These are phyloP conservation scores for Cercospora sp. DNA, from an alignment of 2,329 filamentous ascomycete genomes.

Conservation along the genomic window DNA sequence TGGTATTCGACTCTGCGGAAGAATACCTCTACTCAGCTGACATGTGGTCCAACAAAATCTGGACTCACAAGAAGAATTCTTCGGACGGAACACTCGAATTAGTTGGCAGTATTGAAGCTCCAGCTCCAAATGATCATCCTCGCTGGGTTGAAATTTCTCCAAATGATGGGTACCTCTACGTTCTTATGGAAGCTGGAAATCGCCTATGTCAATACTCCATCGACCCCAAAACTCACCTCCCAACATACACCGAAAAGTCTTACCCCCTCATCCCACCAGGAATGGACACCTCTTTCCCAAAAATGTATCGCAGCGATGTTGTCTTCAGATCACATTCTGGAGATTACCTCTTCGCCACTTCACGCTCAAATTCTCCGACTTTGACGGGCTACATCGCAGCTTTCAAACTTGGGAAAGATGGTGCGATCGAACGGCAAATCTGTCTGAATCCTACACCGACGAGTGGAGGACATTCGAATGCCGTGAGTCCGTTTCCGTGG, in stretches of 20 bases:
- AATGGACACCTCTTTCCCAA: constrained; percentile 54
- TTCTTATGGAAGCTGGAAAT: constrained; percentile 88
- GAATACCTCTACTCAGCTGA: constrained; percentile 78
- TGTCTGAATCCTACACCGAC: constrained; percentile 82
- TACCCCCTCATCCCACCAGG: constrained; percentile 80
- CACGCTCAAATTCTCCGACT: constrained; percentile 73
- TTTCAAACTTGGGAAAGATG: constrained; percentile 66
- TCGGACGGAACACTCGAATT: constrained; percentile 63
- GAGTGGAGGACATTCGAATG: constrained; percentile 84
- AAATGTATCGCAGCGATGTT: constrained; percentile 84
- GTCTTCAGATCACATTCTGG: constrained; percentile 69
- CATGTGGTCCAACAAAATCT: constrained; percentile 75
- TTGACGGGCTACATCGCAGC: constrained; percentile 81
- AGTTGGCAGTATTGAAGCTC: constrained; percentile 71
- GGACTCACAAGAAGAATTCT: constrained; percentile 70
- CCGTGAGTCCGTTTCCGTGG: constrained; percentile 80
- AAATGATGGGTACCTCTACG: constrained; percentile 76
- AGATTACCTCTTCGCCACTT: constrained; percentile 78
- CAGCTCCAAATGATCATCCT: constrained; percentile 71
- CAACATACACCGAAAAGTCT: constrained; percentile 73
- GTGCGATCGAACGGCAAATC: constrained; percentile 74
- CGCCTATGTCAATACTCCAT: constrained; percentile 78
- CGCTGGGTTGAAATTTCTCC: constrained; percentile 86
- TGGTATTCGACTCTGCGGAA: constrained; percentile 75
- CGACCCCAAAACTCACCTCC: constrained; percentile 69